Evolutionary conservation across 2,329 filamentous ascomycete species (phyloP), one percentile per base, ranked within the genome.

Genomic region (Grosmannia penicillata): DNA sequence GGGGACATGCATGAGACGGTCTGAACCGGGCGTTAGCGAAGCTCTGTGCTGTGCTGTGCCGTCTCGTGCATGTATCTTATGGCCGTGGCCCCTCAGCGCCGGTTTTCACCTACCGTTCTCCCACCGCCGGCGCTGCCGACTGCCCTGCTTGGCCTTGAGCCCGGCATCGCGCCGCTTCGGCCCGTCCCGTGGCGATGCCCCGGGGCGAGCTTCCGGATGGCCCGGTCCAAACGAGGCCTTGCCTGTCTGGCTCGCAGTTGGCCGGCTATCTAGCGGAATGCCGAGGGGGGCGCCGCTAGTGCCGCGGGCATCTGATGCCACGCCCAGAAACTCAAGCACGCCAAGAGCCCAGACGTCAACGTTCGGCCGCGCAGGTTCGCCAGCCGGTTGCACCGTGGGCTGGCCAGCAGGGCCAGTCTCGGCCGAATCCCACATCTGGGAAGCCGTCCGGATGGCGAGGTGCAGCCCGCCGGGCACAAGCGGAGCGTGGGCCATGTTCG

Each of bases 71-170:
- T n/a, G n/a, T n/a, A n/a, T n/a, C n/a, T n/a, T n/a, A n/a, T n/a
- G n/a, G n/a, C n/a, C n/a, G n/a, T n/a, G n/a, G n/a, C n/a, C n/a
- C n/a, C n/a, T 21, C 13, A 26, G 13, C 21, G 11, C 17, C 2
- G 14, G 8, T 21, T 15, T 26, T 25, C 19, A 10, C 19, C 8
- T 23, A 93, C 85, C 83, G 58, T 96, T 98, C 65, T 98, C 91
- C 86, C 87, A 96, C 40, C 89, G 72, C 50, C 89, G 78, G 36
- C 89, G 70, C 51, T 89, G 78, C 26, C 89, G 73, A 50, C 76
- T 89, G 25, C 89, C 89, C 57, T 95, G 86, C 49, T 93, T 93
- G 40, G 89, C 89, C 62, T 86, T 93, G 24, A 91, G 65, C 37
- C 93, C 54, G 3, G 77, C 73, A 47, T 94, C 85, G 15, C 87